Percentiles rank a stretch among this genome's conserved stretches.
These are phyloP conservation scores for Amanita brunnescens DNA, from an alignment of 768 basidiomycete genomes.

Conservation along the genomic window DNA sequence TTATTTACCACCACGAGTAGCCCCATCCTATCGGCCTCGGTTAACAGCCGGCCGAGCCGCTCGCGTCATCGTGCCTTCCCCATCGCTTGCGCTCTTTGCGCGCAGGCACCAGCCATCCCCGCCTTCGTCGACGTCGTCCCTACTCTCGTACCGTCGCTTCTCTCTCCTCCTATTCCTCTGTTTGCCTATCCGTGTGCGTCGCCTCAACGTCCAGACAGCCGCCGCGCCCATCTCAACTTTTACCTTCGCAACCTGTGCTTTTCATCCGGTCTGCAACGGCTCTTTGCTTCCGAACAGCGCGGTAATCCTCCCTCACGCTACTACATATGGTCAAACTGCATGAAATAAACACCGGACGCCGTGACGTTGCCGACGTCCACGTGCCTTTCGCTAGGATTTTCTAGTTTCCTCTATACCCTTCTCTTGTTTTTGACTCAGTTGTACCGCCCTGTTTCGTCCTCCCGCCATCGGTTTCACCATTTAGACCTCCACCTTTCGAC, in stretches of 20 bases:
- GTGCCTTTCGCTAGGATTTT: neutral
- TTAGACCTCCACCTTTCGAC: neutral
- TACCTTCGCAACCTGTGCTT: too few species aligned
- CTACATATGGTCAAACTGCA: too few species aligned
- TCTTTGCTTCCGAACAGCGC: too few species aligned
- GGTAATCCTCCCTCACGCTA: neutral
- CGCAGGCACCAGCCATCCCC: neutral
- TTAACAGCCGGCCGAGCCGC: conserved; percentile 2
- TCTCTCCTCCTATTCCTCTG: neutral
- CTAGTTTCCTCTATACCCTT: neutral
- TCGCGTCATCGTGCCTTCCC: conserved; percentile 3
- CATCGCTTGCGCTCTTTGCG: conserved; percentile 2
- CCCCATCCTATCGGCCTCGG: conserved; percentile 5
- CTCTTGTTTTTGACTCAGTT: neutral
- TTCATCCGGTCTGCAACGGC: too few species aligned
- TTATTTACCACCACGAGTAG: conserved; percentile 1
- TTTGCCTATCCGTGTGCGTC: neutral
- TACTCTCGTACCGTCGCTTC: neutral
- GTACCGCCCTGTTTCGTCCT: neutral
- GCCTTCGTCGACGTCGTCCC: neutral
- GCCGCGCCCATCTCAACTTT: too few species aligned
- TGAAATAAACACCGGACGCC: neutral
- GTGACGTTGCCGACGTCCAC: neutral
- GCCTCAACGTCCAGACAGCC: too few species aligned
- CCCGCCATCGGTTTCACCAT: too few species aligned